phyloP scores from a whole-genome alignment of 1,284 basidiomycete genomes.

The Phellopilus nigrolimitatus region DNA sequence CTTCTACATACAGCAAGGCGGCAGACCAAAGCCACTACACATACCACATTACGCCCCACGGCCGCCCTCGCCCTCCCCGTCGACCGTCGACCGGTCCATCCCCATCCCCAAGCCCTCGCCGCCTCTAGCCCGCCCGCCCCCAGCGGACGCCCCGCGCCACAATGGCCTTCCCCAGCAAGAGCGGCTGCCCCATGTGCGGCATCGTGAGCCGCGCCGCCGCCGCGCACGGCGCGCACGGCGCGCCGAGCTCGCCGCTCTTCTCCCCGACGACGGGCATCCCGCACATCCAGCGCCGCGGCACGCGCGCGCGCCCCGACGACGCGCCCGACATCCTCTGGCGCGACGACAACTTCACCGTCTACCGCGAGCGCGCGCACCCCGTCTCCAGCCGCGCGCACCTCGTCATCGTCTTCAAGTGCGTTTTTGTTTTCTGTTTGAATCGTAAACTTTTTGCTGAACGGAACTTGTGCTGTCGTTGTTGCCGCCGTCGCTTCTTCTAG shows the following conservation, averaged over 20 bases:
- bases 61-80: not conserved
- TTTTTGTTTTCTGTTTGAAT: conserved; percentile 17
- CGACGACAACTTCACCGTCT: conserved; percentile 71
- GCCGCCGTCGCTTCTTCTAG: too few relatives aligned
- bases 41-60: too few relatives aligned
- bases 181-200: conserved; percentile 71
- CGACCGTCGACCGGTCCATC: not conserved
- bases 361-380: conserved; percentile 60
- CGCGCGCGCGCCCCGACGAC: conserved; percentile 26
- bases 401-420: conserved; percentile 70
- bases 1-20: too few relatives aligned
- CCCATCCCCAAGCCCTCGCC: too few relatives aligned
- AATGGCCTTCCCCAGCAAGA: conserved; percentile 55
- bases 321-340: conserved; percentile 62
- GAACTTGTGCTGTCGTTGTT: too few relatives aligned
- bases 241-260: conserved; percentile 30
- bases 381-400: conserved; percentile 67
- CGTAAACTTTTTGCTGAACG: not conserved
- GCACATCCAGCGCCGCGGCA: conserved; percentile 32
- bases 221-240: not conserved
- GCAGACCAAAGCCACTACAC: too few relatives aligned
- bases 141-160: not conserved
- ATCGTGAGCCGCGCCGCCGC: conserved; percentile 52
- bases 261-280: conserved; percentile 40
- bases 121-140: too few relatives aligned